Evolutionary conservation across 2,329 filamentous ascomycete species (phyloP).

Genomic region (Alternaria sp.): DNA sequence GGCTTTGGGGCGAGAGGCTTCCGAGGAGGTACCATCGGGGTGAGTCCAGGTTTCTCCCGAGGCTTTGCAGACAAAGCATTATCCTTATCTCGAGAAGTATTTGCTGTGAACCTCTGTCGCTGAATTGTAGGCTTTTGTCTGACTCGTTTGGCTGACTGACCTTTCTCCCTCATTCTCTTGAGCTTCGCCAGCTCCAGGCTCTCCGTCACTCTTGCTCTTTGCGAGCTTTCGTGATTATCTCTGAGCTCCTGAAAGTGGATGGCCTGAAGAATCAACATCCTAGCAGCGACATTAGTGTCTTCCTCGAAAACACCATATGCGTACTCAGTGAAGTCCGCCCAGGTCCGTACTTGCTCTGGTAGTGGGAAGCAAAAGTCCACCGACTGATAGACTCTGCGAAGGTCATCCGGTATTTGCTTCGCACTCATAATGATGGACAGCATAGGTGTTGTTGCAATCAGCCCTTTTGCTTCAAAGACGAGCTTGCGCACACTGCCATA

Average conservation of each 20-base stretch:
- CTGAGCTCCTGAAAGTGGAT: slow-evolving; percentile 14
- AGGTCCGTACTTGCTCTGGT: background rate
- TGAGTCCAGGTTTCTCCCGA: background rate
- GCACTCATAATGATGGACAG: slow-evolving; percentile 12
- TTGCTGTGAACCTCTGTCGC: background rate
- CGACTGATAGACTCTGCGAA: slow-evolving; percentile 2
- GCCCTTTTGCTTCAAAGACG: slow-evolving; percentile 8
- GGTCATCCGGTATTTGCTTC: slow-evolving; percentile 8
- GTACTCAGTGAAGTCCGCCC: background rate
- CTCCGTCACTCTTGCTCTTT: background rate
- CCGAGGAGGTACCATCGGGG: background rate
- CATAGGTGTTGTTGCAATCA: background rate
- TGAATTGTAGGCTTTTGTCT: background rate
- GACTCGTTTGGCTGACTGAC: no score
- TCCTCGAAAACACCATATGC: background rate
- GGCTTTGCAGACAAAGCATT: background rate
- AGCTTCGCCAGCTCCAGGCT: background rate
- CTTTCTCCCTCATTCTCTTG: background rate
- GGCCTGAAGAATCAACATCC: slow-evolving; percentile 15
- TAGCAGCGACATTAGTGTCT: background rate
- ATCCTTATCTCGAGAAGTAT: background rate
- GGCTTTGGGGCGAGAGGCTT: background rate
- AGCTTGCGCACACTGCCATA: slow-evolving; percentile 1
- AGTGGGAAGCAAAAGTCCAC: background rate
- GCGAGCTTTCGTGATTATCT: background rate